phyloP scores from a whole-genome alignment of 176 grass and related monocot genomes.

The Areca catechu region DNA sequence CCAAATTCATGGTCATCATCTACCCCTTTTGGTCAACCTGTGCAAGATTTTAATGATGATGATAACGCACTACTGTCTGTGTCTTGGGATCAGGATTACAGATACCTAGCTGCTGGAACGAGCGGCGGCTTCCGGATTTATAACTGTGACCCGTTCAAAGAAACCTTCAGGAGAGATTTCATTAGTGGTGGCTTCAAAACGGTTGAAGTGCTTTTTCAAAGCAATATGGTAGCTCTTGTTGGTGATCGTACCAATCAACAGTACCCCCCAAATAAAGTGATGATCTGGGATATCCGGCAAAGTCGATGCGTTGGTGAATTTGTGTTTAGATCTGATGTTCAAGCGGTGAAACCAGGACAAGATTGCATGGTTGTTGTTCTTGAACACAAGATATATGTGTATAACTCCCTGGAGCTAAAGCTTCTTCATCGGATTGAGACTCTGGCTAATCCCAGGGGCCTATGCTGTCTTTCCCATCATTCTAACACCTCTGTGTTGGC shows the following conservation, averaged over 20 bases:
- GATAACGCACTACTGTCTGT: slow-evolving; percentile 1
- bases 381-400: slow-evolving; percentile 28
- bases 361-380: slow-evolving; percentile 31
- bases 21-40: slow-evolving; percentile 13
- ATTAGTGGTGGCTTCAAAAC: slow-evolving; percentile 4
- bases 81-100: slow-evolving; percentile 16
- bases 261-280: slow-evolving; percentile 12
- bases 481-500: slow-evolving; percentile 22
- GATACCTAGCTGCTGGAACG: slow-evolving; percentile 1
- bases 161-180: slow-evolving; percentile 6
- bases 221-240: slow-evolving; percentile 6
- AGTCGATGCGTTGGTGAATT: slow-evolving; percentile 3
- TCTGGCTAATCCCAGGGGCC: slow-evolving; percentile 21
- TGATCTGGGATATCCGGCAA: slow-evolving; percentile 14
- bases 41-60: not conserved
- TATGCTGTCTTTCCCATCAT: slow-evolving; percentile 33
- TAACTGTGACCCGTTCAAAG: slow-evolving; percentile 3
- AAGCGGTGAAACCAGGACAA: slow-evolving; percentile 19
- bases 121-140: slow-evolving; percentile 7
- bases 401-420: slow-evolving; percentile 21
- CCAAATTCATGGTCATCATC: not conserved
- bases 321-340: slow-evolving; percentile 8
- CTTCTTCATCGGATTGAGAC: slow-evolving; percentile 26
- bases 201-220: slow-evolving; percentile 13
- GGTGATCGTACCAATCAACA: not conserved